Conservation (phyloP, 2,329 filamentous ascomycete genomes). For the Bertia moriformis region DNA sequence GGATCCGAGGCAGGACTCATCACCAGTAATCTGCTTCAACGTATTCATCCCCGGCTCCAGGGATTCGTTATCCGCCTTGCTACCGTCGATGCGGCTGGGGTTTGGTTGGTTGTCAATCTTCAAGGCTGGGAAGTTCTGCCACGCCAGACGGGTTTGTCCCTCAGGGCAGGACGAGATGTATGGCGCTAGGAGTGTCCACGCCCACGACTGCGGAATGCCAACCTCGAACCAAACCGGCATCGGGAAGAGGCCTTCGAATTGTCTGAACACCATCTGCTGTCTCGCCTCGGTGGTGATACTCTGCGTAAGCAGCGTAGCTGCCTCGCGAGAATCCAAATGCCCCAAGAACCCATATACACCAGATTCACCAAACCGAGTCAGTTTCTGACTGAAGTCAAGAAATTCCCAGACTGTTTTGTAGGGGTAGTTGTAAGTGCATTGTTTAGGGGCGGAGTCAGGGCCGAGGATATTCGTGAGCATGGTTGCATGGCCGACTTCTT, state of each 20-base stretch:
- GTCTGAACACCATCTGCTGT: conserved; percentile 73
- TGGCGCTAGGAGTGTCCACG: conserved; percentile 67
- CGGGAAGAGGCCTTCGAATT: conserved; percentile 65
- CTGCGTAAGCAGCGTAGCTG: conserved; percentile 60
- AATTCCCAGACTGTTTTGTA: conserved; percentile 62
- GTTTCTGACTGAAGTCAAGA: conserved; percentile 70
- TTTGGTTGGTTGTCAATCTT: conserved; percentile 57
- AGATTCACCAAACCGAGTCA: conserved; percentile 69
- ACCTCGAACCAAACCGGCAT: conserved; percentile 74
- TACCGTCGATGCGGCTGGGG: background rate
- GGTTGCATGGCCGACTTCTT: conserved; percentile 67
- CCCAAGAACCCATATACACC: conserved; percentile 70
- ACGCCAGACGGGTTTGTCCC: conserved; percentile 60
- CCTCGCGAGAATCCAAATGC: conserved; percentile 63
- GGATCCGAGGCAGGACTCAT: conserved; percentile 27
- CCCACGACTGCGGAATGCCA: conserved; percentile 71
- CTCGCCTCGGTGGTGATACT: conserved; percentile 67
- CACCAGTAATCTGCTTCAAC: no score
- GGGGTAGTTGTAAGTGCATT: conserved; percentile 74
- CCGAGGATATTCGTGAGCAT: conserved; percentile 68
- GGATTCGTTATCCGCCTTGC: background rate
- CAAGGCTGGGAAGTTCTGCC: conserved; percentile 72
- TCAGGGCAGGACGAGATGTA: conserved; percentile 66
- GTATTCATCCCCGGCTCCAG: no score
- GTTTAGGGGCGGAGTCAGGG: conserved; percentile 41